Evolutionary conservation across 345 rosid genomes (phyloP).

Genomic region (Laguncularia racemosa): DNA sequence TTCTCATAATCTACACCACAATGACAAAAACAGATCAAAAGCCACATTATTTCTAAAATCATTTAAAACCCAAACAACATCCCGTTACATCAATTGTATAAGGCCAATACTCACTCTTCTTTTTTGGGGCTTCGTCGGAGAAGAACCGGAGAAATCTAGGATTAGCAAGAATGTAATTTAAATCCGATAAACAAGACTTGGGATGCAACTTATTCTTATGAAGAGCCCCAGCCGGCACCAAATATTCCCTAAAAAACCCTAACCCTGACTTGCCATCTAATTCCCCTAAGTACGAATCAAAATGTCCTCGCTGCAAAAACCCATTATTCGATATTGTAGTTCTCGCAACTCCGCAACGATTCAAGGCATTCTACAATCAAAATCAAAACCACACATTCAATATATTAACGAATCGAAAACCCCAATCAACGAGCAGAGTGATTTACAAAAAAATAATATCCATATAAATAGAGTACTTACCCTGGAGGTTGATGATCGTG

Average conservation of each 20-base stretch:
- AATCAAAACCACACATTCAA: no score
- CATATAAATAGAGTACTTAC: constrained; percentile 16
- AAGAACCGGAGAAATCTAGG: constrained; percentile 58
- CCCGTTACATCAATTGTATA: not conserved
- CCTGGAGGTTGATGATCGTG: constrained; percentile 50
- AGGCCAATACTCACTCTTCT: constrained; percentile 42
- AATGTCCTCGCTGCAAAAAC: constrained; percentile 8
- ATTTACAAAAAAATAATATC: not conserved
- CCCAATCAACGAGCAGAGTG: not conserved
- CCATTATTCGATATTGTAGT: constrained; percentile 21
- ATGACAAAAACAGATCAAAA: not conserved
- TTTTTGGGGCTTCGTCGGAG: constrained; percentile 64
- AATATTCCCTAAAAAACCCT: constrained; percentile 50
- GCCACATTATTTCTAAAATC: not conserved
- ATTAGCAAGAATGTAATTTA: constrained; percentile 52
- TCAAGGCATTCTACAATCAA: constrained; percentile 22
- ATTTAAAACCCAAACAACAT: not conserved
- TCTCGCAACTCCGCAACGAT: constrained; percentile 22
- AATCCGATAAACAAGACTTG: constrained; percentile 26
- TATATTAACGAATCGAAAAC: not conserved
- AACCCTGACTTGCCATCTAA: constrained; percentile 32
- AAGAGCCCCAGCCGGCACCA: constrained; percentile 38
- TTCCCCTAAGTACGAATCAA: constrained; percentile 16
- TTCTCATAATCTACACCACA: constrained; percentile 69
- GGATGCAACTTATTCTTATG: constrained; percentile 15